Evolutionary conservation across 345 rosid species (phyloP).

Genomic region (Eucalyptus camaldulensis): DNA sequence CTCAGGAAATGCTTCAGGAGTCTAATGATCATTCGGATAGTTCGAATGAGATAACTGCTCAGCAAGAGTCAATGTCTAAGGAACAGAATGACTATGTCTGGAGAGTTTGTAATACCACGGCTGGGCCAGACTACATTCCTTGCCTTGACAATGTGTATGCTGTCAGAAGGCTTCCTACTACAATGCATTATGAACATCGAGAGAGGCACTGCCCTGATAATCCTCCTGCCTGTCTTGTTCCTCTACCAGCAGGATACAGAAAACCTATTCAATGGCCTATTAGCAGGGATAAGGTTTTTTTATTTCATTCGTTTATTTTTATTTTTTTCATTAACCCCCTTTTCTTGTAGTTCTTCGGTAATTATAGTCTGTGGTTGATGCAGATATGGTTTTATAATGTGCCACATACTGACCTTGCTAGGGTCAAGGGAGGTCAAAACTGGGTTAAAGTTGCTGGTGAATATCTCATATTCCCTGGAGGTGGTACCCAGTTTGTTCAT

Average conservation of each 20-base stretch:
- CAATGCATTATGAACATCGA: constrained; percentile 29
- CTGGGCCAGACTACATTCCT: constrained; percentile 4
- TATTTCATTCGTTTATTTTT: background rate
- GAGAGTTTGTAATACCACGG: background rate
- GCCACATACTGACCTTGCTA: constrained; percentile 9
- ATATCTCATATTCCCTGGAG: constrained; percentile 11
- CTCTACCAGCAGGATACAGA: constrained; percentile 23
- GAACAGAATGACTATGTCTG: background rate
- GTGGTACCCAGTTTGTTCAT: constrained; percentile 10
- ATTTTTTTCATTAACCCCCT: background rate
- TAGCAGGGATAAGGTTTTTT: constrained; percentile 5
- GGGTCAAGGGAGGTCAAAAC: constrained; percentile 7
- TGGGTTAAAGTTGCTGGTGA: constrained; percentile 14
- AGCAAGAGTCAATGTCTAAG: background rate
- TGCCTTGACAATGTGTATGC: constrained; percentile 1
- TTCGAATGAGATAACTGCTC: constrained; percentile 43
- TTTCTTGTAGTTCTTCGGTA: background rate
- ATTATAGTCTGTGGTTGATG: background rate
- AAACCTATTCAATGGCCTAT: background rate
- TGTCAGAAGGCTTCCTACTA: background rate
- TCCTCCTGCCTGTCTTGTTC: constrained; percentile 28
- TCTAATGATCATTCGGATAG: constrained; percentile 45
- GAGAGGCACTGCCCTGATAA: constrained; percentile 33
- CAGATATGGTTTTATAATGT: constrained; percentile 14
- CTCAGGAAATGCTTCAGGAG: constrained; percentile 26